Percentiles rank a stretch among this genome's conserved stretches.
phyloP scores from a whole-genome alignment of 2,329 filamentous ascomycete genomes.

The Hawksworthiomyces lignivorus region DNA sequence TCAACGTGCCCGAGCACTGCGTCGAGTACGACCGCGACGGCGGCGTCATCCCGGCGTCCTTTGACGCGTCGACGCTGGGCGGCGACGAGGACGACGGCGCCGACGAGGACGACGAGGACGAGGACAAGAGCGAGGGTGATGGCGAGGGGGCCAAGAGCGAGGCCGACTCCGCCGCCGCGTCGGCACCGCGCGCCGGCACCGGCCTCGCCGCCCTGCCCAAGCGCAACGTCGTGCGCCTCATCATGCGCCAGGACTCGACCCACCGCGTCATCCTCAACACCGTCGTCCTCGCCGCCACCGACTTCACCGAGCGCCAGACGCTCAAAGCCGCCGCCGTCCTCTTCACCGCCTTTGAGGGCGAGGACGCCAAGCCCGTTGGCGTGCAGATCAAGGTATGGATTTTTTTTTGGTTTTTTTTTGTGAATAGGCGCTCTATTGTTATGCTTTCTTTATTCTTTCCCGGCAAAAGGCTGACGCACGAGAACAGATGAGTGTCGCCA shows the following conservation, averaged over 20 bases:
- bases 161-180: not conserved
- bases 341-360: constrained; percentile 56
- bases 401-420: not conserved
- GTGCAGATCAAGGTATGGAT: constrained; percentile 53
- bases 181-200: no score
- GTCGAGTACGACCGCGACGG: constrained; percentile 43
- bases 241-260: constrained; percentile 88
- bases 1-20: constrained; percentile 62
- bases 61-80: constrained; percentile 16
- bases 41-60: constrained; percentile 15
- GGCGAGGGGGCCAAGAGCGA: constrained; percentile 9
- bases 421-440: no score
- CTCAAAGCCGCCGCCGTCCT: constrained; percentile 63
- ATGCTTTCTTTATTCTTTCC: not conserved
- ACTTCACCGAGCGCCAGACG: constrained; percentile 68
- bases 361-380: constrained; percentile 45
- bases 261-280: constrained; percentile 83
- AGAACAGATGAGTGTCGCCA: constrained; percentile 48
- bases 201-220: constrained; percentile 10
- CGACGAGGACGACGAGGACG: constrained; percentile 18
- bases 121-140: constrained; percentile 20
- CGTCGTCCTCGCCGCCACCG: constrained; percentile 68
- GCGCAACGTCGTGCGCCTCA: constrained; percentile 58
- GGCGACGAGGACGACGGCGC: constrained; percentile 17
- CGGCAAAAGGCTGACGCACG: not conserved